phyloP scores from a whole-genome alignment of 257 asterid genomes.

The Solanum verrucosum region DNA sequence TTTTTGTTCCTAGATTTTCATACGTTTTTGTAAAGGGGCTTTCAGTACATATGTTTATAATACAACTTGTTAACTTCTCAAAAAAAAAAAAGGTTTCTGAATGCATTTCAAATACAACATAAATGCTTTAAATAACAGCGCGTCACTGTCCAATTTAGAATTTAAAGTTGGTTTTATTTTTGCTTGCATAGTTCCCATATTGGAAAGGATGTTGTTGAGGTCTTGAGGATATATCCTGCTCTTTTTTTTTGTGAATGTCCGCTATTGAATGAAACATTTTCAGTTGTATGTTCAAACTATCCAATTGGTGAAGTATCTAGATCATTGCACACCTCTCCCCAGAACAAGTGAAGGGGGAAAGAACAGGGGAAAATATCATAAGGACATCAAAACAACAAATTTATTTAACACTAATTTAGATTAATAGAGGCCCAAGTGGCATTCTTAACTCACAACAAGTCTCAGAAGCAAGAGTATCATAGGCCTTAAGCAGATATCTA shows the following conservation, averaged over 20 bases:
- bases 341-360: neutral
- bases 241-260: neutral
- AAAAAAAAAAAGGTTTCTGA: neutral
- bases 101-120: neutral
- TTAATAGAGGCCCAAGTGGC: neutral
- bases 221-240: neutral
- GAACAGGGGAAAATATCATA: neutral
- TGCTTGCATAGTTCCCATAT: neutral
- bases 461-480: slow-evolving; percentile 47
- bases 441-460: slow-evolving; percentile 52
- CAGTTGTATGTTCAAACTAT: neutral
- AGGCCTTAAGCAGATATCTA: slow-evolving; percentile 18
- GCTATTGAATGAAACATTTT: neutral
- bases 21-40: too few species aligned
- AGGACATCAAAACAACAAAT: neutral
- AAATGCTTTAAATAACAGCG: neutral
- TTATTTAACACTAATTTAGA: neutral
- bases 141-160: neutral
- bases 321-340: neutral
- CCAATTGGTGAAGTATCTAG: neutral
- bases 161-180: neutral
- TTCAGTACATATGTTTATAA: too few species aligned
- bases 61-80: too few species aligned
- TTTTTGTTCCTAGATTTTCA: too few species aligned
- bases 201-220: neutral